phyloP scores from a whole-genome alignment of 1,139 yeast genomes.

The Blastobotrys arbuscula region DNA sequence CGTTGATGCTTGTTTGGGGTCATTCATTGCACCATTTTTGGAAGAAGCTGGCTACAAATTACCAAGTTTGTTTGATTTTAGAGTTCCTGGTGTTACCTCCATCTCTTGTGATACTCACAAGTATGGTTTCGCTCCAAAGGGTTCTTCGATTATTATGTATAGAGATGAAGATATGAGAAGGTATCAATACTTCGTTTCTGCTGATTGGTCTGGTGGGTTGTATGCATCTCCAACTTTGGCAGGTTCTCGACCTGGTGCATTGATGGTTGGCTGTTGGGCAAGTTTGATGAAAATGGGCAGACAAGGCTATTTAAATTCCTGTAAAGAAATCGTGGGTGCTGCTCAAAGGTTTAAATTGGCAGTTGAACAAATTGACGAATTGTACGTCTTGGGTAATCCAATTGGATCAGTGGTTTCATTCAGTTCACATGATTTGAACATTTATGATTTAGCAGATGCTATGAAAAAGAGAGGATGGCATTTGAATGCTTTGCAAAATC shows the following conservation, averaged over 20 bases:
- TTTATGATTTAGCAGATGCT: conserved; percentile 71
- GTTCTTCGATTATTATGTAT: conserved; percentile 90
- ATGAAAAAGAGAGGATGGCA: conserved; percentile 81
- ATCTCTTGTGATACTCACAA: conserved; percentile 97
- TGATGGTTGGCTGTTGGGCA: conserved; percentile 97
- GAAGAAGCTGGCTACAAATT: conserved; percentile 53
- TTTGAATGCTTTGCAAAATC: conserved; percentile 75
- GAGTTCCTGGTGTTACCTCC: conserved; percentile 92
- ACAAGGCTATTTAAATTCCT: conserved; percentile 65
- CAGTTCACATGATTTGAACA: conserved; percentile 50
- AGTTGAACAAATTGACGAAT: conserved; percentile 44
- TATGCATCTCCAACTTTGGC: conserved; percentile 96
- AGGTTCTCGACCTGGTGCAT: conserved; percentile 95
- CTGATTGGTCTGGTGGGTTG: conserved; percentile 92
- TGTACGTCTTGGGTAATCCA: conserved; percentile 81
- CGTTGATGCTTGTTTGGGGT: conserved; percentile 94
- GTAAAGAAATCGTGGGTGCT: conserved; percentile 61
- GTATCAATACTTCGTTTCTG: conserved; percentile 75
- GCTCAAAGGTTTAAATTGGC: conserved; percentile 53
- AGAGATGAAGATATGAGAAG: conserved; percentile 59
- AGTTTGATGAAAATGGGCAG: conserved; percentile 76
- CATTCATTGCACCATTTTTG: conserved; percentile 80
- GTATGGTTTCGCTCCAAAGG: conserved; percentile 97
- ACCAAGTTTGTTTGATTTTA: conserved; percentile 69
- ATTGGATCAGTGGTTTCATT: conserved; percentile 76